Base-by-base conservation (phyloP, 139 green algal genomes). In the Haematococcus sp. region DNA sequence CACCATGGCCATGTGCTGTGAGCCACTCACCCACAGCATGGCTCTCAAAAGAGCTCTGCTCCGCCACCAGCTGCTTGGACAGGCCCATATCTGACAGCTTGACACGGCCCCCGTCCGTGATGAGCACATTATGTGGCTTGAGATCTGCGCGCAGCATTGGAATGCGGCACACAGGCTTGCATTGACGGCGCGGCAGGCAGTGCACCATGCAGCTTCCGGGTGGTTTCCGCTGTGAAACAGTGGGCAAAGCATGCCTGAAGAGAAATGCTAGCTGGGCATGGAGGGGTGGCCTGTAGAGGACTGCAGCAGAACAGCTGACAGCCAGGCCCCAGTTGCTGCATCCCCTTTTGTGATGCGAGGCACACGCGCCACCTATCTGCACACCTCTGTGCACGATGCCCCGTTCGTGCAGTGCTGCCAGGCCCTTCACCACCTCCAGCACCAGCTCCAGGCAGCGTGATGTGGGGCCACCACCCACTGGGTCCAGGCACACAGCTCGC, bases 81-180 rank as follows among this genome's bases (percentile, higher is more conserved):
- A 99, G 88, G 2, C 96, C 96, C 96, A 99, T 99, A 85, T 99
- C 96, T 0, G 85, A 94, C 28, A 99, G 80, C 87, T 99, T 99
- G 63, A 89, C 95, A n/a, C 75, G 77, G 5, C 81, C 59, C 0
- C 43, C 34, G 15, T 85, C 84, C 0, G 91, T 97, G 34, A 99
- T 81, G 73, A 99, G 88, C 68, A 99, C 89, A 68, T 98, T 98
- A 58, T 95, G 89, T 0, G 94, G 94, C 82, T 98, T 98, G 16
- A 98, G 71, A 83, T 94, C 89, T 89, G 83, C 67, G 94, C 89
- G 59, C 96, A 19, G 40, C 40, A 49, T 11, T 19, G 40, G 40
- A 92, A 51, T 11, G 40, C 40, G 11, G 40, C 40, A 49, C 40
- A 87, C 85, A 2, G 77, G 79, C 49, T 66, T 19, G 16, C 15